Evolutionary conservation across 2,329 filamentous ascomycete species (phyloP).

Genomic region (Exophiala mesophila): DNA sequence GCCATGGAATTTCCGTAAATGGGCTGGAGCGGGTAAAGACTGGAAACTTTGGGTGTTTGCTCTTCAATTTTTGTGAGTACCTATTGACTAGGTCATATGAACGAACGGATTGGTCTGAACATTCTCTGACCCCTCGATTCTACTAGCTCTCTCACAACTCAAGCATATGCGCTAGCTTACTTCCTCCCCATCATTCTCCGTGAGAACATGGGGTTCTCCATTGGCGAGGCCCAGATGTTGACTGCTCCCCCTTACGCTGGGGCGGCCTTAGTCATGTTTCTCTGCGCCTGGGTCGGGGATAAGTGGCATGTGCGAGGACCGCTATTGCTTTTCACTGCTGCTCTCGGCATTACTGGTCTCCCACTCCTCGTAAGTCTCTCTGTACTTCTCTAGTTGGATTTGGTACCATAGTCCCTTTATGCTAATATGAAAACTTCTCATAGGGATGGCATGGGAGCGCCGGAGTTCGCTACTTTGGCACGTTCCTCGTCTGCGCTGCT

Average conservation of each 20-base stretch:
- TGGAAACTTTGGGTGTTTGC: slow-evolving; percentile 53
- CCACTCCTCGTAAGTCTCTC: slow-evolving; percentile 32
- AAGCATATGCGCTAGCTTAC: slow-evolving; percentile 70
- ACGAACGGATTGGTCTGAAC: no score
- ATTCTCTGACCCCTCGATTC: no score
- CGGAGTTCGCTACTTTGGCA: slow-evolving; percentile 63
- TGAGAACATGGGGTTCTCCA: slow-evolving; percentile 59
- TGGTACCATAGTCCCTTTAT: background rate
- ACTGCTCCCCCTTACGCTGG: slow-evolving; percentile 65
- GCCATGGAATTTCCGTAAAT: slow-evolving; percentile 44
- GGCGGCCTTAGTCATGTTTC: slow-evolving; percentile 55
- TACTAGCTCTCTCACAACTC: slow-evolving; percentile 60
- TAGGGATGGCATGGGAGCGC: slow-evolving; percentile 60
- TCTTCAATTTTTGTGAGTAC: slow-evolving; percentile 38
- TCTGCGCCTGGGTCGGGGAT: slow-evolving; percentile 61
- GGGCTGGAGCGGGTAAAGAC: slow-evolving; percentile 43
- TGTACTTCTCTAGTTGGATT: background rate
- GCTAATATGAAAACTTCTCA: background rate
- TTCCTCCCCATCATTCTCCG: slow-evolving; percentile 71
- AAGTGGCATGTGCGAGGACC: slow-evolving; percentile 62
- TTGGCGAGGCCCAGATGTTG: slow-evolving; percentile 63
- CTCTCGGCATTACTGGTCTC: slow-evolving; percentile 63
- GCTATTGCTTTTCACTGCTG: slow-evolving; percentile 60
- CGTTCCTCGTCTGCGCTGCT: slow-evolving; percentile 68
- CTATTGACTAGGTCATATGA: no score